Conservation (phyloP, 2,329 filamentous ascomycete genomes). For the Lithohypha guttulata region DNA sequence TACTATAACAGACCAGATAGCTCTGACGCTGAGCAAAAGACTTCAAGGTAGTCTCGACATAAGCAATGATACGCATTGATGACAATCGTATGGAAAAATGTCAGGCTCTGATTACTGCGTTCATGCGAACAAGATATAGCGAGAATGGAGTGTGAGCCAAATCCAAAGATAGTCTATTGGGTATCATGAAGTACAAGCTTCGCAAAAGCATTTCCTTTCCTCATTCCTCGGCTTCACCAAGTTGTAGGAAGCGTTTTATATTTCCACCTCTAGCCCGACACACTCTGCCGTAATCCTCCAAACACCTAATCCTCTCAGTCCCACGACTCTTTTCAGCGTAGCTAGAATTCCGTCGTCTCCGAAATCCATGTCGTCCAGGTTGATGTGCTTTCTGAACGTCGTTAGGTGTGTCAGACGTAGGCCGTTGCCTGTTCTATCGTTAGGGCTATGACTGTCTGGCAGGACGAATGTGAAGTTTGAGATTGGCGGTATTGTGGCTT, state of each 20-base stretch:
- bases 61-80: no score
- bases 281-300: constrained; percentile 34
- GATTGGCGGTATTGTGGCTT: constrained; percentile 7
- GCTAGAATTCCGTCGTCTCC: constrained; percentile 36
- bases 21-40: no score
- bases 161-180: no score
- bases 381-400: constrained; percentile 37
- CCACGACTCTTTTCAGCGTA: constrained; percentile 37
- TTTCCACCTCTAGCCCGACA: constrained; percentile 9
- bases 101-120: no score
- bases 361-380: constrained; percentile 43
- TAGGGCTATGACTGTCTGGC: constrained; percentile 13
- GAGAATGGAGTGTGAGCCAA: no score
- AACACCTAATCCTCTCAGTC: constrained; percentile 38
- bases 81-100: no score
- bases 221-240: not conserved
- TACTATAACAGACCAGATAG: no score
- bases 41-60: no score
- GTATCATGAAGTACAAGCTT: no score
- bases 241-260: no score
- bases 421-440: not conserved
- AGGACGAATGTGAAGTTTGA: constrained; percentile 19
- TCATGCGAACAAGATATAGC: no score
- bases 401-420: constrained; percentile 26
- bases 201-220: no score